phyloP scores from a whole-genome alignment of 148 eudicot genomes.

The Chenopodium formosanum region DNA sequence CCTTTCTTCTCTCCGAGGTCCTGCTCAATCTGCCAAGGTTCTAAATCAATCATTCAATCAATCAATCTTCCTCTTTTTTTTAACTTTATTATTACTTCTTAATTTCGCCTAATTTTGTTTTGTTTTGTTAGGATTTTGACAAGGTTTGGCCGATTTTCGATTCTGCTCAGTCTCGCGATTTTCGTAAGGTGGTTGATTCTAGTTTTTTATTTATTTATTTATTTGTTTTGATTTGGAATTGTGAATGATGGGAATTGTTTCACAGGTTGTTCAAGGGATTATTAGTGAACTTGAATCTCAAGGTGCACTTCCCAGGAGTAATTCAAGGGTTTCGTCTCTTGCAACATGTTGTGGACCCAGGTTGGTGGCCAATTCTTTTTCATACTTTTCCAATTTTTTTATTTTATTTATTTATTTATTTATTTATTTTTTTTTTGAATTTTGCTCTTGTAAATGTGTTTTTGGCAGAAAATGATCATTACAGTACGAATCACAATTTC shows the following conservation, averaged over 20 bases:
- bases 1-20: conserved; percentile 83
- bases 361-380: conserved; percentile 38
- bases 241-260: background rate
- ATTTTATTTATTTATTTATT: no score
- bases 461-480: no score
- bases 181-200: conserved; percentile 62
- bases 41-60: background rate
- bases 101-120: background rate
- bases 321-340: conserved; percentile 97
- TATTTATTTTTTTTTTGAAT: no score
- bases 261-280: conserved; percentile 91
- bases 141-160: conserved; percentile 99
- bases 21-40: conserved; percentile 83
- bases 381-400: background rate
- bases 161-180: conserved; percentile 97
- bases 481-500: no score
- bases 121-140: conserved; percentile 68
- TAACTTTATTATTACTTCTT: background rate
- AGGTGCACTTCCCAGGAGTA: conserved; percentile 95
- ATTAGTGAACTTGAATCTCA: conserved; percentile 97
- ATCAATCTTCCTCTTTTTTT: no score
- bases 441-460: no score
- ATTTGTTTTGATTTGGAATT: background rate
- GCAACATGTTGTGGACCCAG: conserved; percentile 99
- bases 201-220: background rate